Base-by-base conservation (phyloP, 2,329 filamentous ascomycete species). In the Cytospora piceicola region DNA sequence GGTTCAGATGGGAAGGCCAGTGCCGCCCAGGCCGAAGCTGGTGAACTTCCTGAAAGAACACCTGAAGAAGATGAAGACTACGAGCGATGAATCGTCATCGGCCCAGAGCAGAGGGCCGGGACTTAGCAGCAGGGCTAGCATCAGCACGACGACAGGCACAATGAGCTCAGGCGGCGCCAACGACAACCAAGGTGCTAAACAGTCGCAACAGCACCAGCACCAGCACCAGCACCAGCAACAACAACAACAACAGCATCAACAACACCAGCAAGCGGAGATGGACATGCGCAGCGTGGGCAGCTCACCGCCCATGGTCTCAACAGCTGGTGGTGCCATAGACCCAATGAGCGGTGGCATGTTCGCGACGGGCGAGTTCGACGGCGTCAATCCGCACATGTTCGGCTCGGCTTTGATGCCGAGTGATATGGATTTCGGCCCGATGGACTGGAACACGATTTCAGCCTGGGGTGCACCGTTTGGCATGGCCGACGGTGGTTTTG, bases 381-480 rank as follows among this genome's bases (percentile, higher is more conserved):
- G 70, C 53, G 70, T 75, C 54, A 73, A 71, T 34, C 67, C 70
- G 9, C 63, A 66, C 32, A 70, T 76, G 61, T 78, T 76, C 76
- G 73, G 74, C 72, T 64, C 54, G 58, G 62, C 61, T 32, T 60
- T 61, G 6, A 67, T 71, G 69, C 64, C 71, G 49, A 69, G 61
- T 24, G 54, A 73, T 17, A 65, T 74, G 55, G 76, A 75, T 52
- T 70, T 75, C 55, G 71, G 69, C 0, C 69, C 80, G 34, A 80
- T 84, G 80, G 81, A 84, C 69, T 84, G 82, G 82, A 79, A 77
- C 32, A 80, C 80, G 46, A 73, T 83, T 6, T 51, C 59, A 1
- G 34, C 59, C 76, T 83, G 71, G 78, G 81, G 46, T 75, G 76
- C 27, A 17, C 67, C 73, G 15, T 63, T 63, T 24, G 46, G 46